Base-by-base conservation (phyloP, 1,139 yeast species). In the Yamadazyma sp. region DNA sequence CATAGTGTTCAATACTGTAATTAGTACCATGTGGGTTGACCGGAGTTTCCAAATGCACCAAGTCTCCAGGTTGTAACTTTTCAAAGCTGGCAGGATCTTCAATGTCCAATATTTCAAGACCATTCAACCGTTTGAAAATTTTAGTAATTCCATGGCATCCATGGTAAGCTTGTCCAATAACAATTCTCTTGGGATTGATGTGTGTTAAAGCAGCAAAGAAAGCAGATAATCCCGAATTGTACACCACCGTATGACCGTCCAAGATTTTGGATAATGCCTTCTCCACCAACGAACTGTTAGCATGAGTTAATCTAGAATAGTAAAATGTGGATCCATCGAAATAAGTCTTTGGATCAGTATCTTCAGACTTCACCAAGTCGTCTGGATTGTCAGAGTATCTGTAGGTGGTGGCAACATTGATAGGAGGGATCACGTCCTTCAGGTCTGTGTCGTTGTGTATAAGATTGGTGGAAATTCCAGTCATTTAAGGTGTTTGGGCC, bases 41-140 rank as follows among this genome's bases (percentile, higher is more conserved):
- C 3, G 97, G 97, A 0, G 95, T 80, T 61, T 89, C 97, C 33
- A 89, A 56, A 56, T 88, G 95, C 28, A 89, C 73, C 29, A 89
- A 62, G 57, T 89, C 97, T 20, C 96, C 96, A 27, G 62, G 49
- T 16, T 73, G 64, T 39, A 84, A 65, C 21, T 75, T 64, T 17
- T 61, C 65, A 32, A 62, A 59, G 39, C 80, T 81, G 20, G 76
- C 78, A 5, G 70, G 73, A 27, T 50, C 51, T 2, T 39, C 31
- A 11, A 48, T 22, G 12, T 72, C 70, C 23, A 85, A 64, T 35
- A 78, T 66, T 46, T 82, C 33, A 37, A 82, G 56, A 1, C 82
- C 84, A 37, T 75, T 69, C 46, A 82, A 76, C 47, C 95, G 72
- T 4, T 76, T 61, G 51, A 84, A 70, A 16, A 88, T 67, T 23